Base-by-base conservation (phyloP, 768 basidiomycete species). In the Lactifluus echinatus region DNA sequence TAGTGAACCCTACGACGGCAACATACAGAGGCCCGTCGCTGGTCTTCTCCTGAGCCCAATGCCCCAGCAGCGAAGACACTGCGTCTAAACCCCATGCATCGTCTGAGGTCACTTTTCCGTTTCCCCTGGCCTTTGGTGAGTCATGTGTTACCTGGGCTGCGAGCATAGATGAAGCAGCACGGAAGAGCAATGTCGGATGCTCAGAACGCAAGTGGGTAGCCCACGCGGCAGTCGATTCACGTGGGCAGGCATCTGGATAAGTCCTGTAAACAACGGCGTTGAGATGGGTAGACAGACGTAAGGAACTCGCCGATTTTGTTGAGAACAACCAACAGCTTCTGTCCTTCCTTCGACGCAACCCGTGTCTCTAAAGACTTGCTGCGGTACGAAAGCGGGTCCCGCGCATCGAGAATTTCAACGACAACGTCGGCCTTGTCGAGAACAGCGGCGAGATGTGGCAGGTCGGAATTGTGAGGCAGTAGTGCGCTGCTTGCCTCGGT, bases 1-100 rank as follows among this genome's bases (percentile, higher is more conserved):
- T 93, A 0, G 88, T 79, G 24, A 88, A 70, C n/a, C 93, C 93
- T 57, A 89, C 83, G 19, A 95, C 80, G 33, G 89, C 89, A 50
- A 92, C 82, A 24, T 76, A 72, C 11, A 93, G 71, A 1, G 80
- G 78, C 52, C 75, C 73, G 12, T 77, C 75, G 3, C 71, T 70
- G 12, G 71, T 65, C 64, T 82, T 82, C 56, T 75, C 71, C 45
- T 71, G 65, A 2, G 80, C 77, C 71, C 75, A 75, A 37, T 72
- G 66, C 10, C 70, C 68, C 5, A 93, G 74, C 47, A 72, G 71
- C 12, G 74, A 62, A 48, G 81, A 73, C 14, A 89, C 64, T 7
- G 76, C 69, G 40, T 79, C 80, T 3, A 72, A 69, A 37, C 89
- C 89, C 21, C 85, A 65, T 0, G 80, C 87, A 68, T 93, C 86